Conservation (phyloP, 163 green algal species). For the Scenedesmus sp. region DNA sequence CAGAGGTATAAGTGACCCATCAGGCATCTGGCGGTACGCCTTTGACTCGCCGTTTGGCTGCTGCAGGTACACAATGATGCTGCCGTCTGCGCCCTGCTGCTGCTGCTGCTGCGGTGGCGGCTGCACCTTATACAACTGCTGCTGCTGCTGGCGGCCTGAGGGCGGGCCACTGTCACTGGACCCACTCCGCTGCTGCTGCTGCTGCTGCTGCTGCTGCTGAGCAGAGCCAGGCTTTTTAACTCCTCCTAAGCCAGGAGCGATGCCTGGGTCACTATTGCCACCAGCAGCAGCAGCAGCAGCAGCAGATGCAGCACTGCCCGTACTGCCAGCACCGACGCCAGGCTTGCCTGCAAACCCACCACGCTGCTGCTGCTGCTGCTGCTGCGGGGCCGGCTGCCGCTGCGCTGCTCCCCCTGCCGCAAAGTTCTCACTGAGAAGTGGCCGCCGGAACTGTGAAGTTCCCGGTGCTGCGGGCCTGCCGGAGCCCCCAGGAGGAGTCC, state of each 20-base stretch:
- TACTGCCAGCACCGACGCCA: not conserved
- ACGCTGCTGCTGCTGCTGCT: not conserved
- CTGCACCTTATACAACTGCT: conserved; percentile 1
- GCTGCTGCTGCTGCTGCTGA: conserved; percentile 14
- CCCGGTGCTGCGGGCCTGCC: not conserved
- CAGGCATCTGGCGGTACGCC: conserved; percentile 12
- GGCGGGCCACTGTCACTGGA: not conserved
- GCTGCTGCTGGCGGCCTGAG: not conserved
- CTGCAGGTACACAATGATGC: conserved; percentile 29
- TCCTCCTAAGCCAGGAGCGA: not conserved
- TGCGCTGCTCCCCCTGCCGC: not conserved
- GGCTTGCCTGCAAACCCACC: not conserved
- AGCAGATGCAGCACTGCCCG: not conserved
- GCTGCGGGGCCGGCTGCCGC: not conserved
- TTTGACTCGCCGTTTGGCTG: not conserved
- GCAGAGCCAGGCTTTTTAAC: not conserved
- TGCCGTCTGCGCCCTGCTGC: not conserved
- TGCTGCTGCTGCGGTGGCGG: not conserved
- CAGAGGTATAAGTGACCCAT: conserved; percentile 18
- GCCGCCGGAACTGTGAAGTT: not conserved
- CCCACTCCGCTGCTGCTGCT: not conserved
- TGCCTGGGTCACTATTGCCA: not conserved
- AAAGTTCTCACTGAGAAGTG: not conserved
- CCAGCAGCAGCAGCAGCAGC: not conserved
- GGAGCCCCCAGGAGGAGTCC: too few relatives aligned